Conservation (phyloP, 768 basidiomycete species). For the Lactarius akahatsu region DNA sequence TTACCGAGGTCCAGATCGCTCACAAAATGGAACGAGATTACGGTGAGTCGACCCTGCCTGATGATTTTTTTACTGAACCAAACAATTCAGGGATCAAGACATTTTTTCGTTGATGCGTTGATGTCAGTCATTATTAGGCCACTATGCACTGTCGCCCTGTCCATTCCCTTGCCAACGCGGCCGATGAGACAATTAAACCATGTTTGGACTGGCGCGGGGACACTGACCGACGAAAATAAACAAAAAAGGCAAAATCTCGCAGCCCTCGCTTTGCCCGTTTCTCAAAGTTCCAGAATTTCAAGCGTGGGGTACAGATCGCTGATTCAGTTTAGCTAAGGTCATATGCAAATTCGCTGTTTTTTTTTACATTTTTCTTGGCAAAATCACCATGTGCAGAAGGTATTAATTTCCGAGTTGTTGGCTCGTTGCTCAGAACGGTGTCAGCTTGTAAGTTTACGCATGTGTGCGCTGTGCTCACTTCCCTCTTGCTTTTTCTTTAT, state of each 20-base stretch:
- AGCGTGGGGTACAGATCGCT: background rate
- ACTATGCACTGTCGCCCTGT: background rate
- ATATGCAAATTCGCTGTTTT: background rate
- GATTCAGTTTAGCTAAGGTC: background rate
- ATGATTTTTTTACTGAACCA: background rate
- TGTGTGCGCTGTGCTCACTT: background rate
- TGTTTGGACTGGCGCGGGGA: conserved; percentile 15
- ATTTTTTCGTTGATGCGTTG: background rate
- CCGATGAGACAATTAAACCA: conserved; percentile 19
- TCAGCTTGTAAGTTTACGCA: background rate
- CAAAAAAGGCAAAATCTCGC: background rate
- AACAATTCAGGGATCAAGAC: background rate
- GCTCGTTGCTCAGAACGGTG: background rate
- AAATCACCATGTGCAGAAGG: background rate
- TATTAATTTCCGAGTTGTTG: background rate
- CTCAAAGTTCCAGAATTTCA: background rate
- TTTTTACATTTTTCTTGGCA: background rate
- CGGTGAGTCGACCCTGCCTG: background rate
- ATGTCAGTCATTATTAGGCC: background rate
- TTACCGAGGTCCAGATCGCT: background rate
- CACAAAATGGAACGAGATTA: no score
- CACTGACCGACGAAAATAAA: background rate
- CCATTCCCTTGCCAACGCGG: conserved; percentile 25
- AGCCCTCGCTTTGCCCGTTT: background rate
- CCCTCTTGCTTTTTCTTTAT: background rate